Percentiles rank a stretch among this genome's conserved stretches.
phyloP scores from a whole-genome alignment of 2,329 filamentous ascomycete species.

The Monilinia fructicola region DNA sequence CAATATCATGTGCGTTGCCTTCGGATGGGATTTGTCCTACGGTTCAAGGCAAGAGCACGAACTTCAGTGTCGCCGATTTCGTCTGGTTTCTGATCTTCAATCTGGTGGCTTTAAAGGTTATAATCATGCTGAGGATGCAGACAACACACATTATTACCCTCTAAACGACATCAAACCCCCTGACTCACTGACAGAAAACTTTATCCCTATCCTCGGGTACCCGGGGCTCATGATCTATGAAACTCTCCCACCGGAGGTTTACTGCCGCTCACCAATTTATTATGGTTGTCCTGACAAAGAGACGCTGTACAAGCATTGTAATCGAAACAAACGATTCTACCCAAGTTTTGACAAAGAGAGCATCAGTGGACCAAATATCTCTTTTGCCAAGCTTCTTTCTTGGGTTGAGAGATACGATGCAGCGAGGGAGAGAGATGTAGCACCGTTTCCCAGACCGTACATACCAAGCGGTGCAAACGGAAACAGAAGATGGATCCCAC shows the following conservation, averaged over 20 bases:
- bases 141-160: constrained; percentile 16
- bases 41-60: background rate
- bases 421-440: background rate
- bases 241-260: background rate
- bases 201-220: background rate
- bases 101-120: constrained; percentile 3
- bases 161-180: background rate
- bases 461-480: background rate
- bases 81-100: background rate
- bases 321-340: constrained; percentile 13
- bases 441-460: constrained; percentile 1
- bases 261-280: constrained; percentile 9
- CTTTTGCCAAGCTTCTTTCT: background rate
- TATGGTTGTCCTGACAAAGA: constrained; percentile 12
- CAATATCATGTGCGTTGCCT: constrained; percentile 18
- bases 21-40: constrained; percentile 10
- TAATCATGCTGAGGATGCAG: background rate
- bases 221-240: constrained; percentile 2
- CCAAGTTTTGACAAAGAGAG: background rate
- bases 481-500: background rate
- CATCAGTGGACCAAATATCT: background rate
- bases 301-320: constrained; percentile 1
- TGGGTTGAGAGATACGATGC: constrained; percentile 4
- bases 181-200: background rate
- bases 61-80: background rate